These are phyloP conservation scores for Hanseniaspora hatyaiensis DNA, from an alignment of 805 yeast genomes.

Conservation along the genomic window DNA sequence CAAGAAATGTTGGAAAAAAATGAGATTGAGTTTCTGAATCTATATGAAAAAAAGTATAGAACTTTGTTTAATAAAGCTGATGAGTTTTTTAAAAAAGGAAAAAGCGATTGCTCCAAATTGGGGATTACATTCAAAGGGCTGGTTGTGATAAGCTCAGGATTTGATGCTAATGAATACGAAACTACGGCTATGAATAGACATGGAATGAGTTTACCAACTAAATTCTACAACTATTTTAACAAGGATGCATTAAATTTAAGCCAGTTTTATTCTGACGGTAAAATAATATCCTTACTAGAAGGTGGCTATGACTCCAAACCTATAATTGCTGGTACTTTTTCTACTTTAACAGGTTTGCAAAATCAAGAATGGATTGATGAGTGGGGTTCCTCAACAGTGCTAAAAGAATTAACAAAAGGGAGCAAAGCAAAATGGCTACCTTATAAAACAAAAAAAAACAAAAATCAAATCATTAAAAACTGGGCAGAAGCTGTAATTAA, in stretches of 20 bases:
- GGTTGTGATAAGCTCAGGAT: constrained; percentile 73
- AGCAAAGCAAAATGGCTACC: constrained; percentile 58
- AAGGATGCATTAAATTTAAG: constrained; percentile 62
- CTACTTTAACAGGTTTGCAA: constrained; percentile 65
- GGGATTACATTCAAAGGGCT: constrained; percentile 41
- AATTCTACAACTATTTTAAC: constrained; percentile 62
- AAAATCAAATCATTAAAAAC: constrained; percentile 38
- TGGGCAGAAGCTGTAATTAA: constrained; percentile 58
- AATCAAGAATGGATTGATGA: constrained; percentile 44
- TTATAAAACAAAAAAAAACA: constrained; percentile 36
- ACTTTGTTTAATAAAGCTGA: constrained; percentile 54
- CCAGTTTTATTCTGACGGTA: constrained; percentile 48
- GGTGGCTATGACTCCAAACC: constrained; percentile 86
- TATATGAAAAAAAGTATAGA: constrained; percentile 51
- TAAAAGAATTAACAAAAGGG: constrained; percentile 55
- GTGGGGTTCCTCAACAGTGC: constrained; percentile 54
- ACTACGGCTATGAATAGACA: constrained; percentile 78
- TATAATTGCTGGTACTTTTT: constrained; percentile 61
- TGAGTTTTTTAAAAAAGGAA: constrained; percentile 45
- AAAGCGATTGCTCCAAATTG: constrained; percentile 32
- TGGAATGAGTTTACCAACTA: constrained; percentile 68
- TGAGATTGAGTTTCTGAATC: constrained; percentile 35
- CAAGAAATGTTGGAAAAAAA: not conserved
- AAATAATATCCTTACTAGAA: constrained; percentile 57
- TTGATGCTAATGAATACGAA: constrained; percentile 77